Evolutionary conservation across 352 stramenopile genomes (phyloP), one percentile per base, ranked within the genome.

Genomic region (Globisporangium irregulare): DNA sequence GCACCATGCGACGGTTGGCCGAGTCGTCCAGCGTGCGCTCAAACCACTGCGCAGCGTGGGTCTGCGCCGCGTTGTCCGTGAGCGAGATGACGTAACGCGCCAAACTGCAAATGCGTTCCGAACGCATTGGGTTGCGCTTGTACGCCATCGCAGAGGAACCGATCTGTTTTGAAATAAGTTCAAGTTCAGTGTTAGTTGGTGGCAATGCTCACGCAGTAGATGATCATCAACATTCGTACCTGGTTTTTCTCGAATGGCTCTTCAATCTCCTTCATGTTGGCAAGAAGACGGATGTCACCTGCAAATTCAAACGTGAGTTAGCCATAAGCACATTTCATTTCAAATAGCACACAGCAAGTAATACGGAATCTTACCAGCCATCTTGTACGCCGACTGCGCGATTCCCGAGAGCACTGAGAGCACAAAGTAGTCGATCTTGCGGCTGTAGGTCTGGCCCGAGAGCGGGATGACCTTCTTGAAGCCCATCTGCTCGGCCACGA

Each of bases 111-210:
- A 98, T 97, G 70, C 98, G 92, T 79, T 99, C 98, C 60, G 85
- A 98, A 55, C 98, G 92, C 98, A 99, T 99, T 57, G 97, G 98
- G 86, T 99, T 99, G 67, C 98, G 94, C 86, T 99, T 99, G 93
- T 99, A 99, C 0, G 98, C 97, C 98, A 99, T 99, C 57, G 98
- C 98, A 43, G 92, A 98, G 36, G 93, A 99, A 10, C 98, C 98
- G 71, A 99, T 99, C 78, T 88, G 58, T 22, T 59, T 8, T 4
- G 8, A 58, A 63, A 24, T 3, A 53, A 18, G 7, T 2, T 9
- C 20, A 20, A 34, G 36, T 63, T 50, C 15, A 50, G 6, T 4
- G 20, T 27, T 27, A 36, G 38, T 27, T 24, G 24, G 14, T 12
- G 4, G 22, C 22, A 63, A 20, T 10, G 38, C 24, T 1, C n/a